Base-by-base conservation (phyloP, 2,329 filamentous ascomycete genomes). In the Colletotrichum sp. region DNA sequence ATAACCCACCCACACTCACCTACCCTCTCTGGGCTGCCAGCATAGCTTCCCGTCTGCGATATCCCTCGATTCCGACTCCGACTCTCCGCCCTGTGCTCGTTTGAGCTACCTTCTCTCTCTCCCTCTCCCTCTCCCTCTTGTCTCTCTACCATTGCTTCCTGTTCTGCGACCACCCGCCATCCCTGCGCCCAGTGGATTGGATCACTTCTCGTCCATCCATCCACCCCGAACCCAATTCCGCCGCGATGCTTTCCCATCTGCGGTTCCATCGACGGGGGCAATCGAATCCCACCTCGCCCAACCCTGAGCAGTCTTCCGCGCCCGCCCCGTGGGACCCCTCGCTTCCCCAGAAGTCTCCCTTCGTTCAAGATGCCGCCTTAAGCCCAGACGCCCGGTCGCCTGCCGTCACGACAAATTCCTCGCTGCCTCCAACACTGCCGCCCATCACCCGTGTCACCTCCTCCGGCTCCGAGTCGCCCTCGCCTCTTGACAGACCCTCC, bases 191-290 rank as follows among this genome's bases (percentile, higher is more conserved):
- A 9, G 36, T 55, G 64, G 27, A 39, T 55, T 52, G 61, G 67
- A 57, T 75, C 69, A 34, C 55, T 16, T 59, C 63, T 72, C 57
- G 70, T 66, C 59, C 59, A 66, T 32, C 66, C 71, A 28, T 67
- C 73, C 55, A 68, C 55, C 61, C 34, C 63, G 8, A 72, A 22
- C 15, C 39, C 28, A 36, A 13, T 27, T 6, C 12, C 25, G 28
- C 70, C 32, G 48, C 74, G 60, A 90, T 90, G 88, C 85, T 90
- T 69, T 89, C 88, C 78, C 87, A 89, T 82, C 86, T 91, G 64
- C 89, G 90, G 80, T 91, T 92, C 83, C 90, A 91, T 80, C 88
- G 90, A 79, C 88, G 90, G 80, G 89, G 86, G 64, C 87, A 87
- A 78, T 91, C 90, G 71, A 90, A 88, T 83, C 90, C 90, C 76